phyloP scores from a whole-genome alignment of 305 asterid species.

The Solanum chacoense region DNA sequence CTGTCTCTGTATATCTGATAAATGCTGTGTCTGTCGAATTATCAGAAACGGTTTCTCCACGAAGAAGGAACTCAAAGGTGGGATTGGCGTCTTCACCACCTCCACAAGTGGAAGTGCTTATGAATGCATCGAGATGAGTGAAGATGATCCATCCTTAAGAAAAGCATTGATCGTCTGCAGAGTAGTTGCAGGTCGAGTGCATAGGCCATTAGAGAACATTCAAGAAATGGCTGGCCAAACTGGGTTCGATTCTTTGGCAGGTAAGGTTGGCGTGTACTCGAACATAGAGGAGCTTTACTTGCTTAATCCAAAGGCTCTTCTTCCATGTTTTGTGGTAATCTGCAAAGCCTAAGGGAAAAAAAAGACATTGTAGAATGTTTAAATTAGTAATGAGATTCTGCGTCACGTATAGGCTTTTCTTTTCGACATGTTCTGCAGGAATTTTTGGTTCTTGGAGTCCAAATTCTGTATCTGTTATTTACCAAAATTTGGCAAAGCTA shows the following conservation, averaged over 20 bases:
- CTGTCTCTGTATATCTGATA: conserved; percentile 58
- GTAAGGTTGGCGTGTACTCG: conserved; percentile 74
- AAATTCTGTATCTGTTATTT: neutral
- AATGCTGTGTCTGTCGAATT: conserved; percentile 64
- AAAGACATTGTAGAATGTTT: neutral
- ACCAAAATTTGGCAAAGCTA: neutral
- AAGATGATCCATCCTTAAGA: conserved; percentile 23
- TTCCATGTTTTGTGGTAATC: conserved; percentile 81
- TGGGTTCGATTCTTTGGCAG: conserved; percentile 83
- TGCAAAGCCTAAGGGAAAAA: conserved; percentile 42
- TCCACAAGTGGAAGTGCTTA: conserved; percentile 74
- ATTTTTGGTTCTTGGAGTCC: neutral
- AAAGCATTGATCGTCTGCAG: conserved; percentile 78
- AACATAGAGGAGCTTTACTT: conserved; percentile 85
- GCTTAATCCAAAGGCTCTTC: conserved; percentile 70
- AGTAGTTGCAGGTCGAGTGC: conserved; percentile 86
- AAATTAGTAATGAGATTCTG: neutral
- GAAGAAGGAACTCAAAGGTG: conserved; percentile 45
- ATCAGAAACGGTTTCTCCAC: conserved; percentile 59
- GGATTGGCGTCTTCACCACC: conserved; percentile 84
- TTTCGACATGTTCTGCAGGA: neutral
- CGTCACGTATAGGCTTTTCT: neutral
- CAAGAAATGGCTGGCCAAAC: conserved; percentile 62
- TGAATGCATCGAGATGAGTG: conserved; percentile 36
- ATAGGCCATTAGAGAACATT: conserved; percentile 67